Percentiles rank a stretch among this genome's conserved stretches.
These are phyloP conservation scores for Hyaloscypha hepaticicola DNA, from an alignment of 495 filamentous ascomycete genomes.

Conservation along the genomic window DNA sequence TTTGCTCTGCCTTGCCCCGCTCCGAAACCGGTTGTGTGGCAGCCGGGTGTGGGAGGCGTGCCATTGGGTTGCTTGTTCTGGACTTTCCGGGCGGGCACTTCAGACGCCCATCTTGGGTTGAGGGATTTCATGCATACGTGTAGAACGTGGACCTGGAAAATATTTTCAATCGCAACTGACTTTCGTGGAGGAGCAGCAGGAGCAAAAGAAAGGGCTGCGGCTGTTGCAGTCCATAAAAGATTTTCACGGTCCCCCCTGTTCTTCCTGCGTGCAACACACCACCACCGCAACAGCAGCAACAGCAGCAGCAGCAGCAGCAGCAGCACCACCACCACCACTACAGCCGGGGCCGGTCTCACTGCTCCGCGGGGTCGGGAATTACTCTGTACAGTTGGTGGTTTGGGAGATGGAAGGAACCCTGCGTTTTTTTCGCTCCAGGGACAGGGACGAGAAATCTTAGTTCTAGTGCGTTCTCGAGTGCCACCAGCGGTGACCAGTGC, in stretches of 20 bases:
- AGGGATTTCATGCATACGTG: no score
- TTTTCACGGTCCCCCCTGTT: background rate
- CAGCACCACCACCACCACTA: no score
- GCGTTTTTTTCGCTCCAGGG: background rate
- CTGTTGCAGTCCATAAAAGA: background rate
- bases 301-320: no score
- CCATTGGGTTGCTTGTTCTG: background rate
- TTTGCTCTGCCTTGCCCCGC: background rate
- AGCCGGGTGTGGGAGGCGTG: background rate
- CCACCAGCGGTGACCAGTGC: no score
- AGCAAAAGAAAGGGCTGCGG: background rate
- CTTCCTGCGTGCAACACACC: background rate
- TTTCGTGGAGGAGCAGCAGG: background rate
- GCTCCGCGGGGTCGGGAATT: background rate
- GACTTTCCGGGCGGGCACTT: background rate
- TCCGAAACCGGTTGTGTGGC: slow-evolving; percentile 6
- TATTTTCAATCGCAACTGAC: slow-evolving; percentile 29
- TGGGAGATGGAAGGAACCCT: background rate
- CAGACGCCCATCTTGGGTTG: background rate
- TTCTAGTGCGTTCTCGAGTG: background rate
- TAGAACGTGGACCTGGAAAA: slow-evolving; percentile 26
- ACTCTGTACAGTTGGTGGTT: background rate
- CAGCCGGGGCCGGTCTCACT: background rate
- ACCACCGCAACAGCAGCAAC: no score
- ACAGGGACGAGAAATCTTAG: background rate